Percentiles rank a stretch among this genome's conserved stretches.
These are phyloP conservation scores for Lactarius indigo DNA, from an alignment of 768 basidiomycete genomes.

Conservation along the genomic window DNA sequence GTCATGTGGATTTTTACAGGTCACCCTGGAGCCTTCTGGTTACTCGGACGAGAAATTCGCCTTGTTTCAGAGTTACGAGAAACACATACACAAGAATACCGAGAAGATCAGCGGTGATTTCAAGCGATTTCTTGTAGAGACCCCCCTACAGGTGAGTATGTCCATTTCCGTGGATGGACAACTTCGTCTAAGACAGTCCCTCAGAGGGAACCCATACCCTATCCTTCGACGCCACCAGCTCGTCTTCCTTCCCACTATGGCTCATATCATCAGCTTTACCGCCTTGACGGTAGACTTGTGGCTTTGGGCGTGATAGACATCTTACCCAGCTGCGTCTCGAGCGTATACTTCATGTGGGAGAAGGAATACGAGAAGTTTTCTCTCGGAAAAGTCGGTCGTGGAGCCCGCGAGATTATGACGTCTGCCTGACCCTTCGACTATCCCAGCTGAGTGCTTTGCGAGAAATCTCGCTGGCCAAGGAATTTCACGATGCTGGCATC, in stretches of 20 bases:
- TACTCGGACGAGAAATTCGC: slow-evolving; percentile 78
- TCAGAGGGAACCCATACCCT: slow-evolving; percentile 61
- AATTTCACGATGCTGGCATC: slow-evolving; percentile 71
- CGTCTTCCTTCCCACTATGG: slow-evolving; percentile 79
- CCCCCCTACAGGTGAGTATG: slow-evolving; percentile 62
- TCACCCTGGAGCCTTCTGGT: slow-evolving; percentile 69
- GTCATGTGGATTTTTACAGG: slow-evolving; percentile 40
- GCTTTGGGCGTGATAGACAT: slow-evolving; percentile 90
- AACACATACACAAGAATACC: slow-evolving; percentile 68
- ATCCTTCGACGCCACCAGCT: slow-evolving; percentile 42
- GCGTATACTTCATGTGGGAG: slow-evolving; percentile 90
- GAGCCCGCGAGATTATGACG: background rate
- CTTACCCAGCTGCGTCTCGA: slow-evolving; percentile 79
- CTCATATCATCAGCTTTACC: slow-evolving; percentile 89
- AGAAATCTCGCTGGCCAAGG: slow-evolving; percentile 69
- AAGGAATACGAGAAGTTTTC: slow-evolving; percentile 63
- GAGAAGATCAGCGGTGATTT: slow-evolving; percentile 53
- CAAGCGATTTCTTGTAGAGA: slow-evolving; percentile 71
- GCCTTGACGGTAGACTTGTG: slow-evolving; percentile 74
- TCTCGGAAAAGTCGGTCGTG: slow-evolving; percentile 63
- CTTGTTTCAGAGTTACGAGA: slow-evolving; percentile 76
- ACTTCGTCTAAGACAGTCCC: background rate
- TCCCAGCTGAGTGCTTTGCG: slow-evolving; percentile 79
- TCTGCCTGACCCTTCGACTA: background rate
- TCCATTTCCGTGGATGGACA: background rate